Conservation (phyloP, 495 filamentous ascomycete species). For the Tuber melanosporum region DNA sequence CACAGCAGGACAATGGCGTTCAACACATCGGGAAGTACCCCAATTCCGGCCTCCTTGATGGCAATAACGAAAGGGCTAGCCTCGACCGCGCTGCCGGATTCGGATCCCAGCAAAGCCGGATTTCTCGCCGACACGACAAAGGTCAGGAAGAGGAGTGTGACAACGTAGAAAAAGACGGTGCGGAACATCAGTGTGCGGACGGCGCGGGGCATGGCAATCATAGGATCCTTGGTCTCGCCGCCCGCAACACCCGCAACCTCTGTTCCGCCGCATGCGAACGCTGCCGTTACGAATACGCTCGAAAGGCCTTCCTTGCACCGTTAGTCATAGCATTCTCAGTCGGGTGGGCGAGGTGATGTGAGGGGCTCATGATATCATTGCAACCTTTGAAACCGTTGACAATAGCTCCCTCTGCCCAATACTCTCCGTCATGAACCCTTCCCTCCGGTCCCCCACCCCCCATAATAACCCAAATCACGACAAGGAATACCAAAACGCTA, state of each 20-base stretch:
- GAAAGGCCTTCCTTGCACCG: constrained; percentile 51
- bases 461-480: constrained; percentile 63
- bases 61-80: constrained; percentile 72
- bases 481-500: constrained; percentile 61
- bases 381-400: constrained; percentile 55
- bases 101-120: constrained; percentile 49
- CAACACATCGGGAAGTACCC: constrained; percentile 63
- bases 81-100: constrained; percentile 47
- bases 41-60: constrained; percentile 58
- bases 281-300: constrained; percentile 65
- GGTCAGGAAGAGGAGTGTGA: constrained; percentile 66
- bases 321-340: not conserved
- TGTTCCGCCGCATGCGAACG: constrained; percentile 67
- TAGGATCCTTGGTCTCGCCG: constrained; percentile 60
- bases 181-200: constrained; percentile 54
- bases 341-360: not conserved
- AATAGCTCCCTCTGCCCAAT: constrained; percentile 67
- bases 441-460: constrained; percentile 50
- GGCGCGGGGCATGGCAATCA: constrained; percentile 51
- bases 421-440: constrained; percentile 53
- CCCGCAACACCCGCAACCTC: constrained; percentile 69
- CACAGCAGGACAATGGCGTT: constrained; percentile 64
- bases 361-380: not conserved
- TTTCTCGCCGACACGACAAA: constrained; percentile 60
- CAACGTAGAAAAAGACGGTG: constrained; percentile 64